phyloP scores from a whole-genome alignment of 208 protist species.

The Crithidia mellificae region DNA sequence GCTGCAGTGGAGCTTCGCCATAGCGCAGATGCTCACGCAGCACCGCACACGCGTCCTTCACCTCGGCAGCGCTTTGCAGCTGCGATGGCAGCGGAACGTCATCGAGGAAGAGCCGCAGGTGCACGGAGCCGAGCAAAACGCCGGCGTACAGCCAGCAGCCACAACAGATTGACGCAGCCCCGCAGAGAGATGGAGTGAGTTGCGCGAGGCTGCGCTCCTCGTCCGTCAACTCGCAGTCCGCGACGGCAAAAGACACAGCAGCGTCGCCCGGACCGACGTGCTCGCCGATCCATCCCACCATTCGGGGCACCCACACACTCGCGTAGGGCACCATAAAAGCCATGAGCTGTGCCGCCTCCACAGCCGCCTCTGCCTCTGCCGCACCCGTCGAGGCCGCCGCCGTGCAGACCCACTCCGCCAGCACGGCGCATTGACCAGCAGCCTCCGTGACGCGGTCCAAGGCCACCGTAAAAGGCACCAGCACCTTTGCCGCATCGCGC shows the following conservation, averaged over 20 bases:
- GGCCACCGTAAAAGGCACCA: conserved; percentile 39
- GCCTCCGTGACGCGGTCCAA: conserved; percentile 15
- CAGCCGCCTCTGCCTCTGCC: background rate
- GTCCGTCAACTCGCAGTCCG: conserved; percentile 6
- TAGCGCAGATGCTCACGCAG: conserved; percentile 3
- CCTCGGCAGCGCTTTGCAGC: conserved; percentile 6
- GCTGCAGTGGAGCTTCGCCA: background rate
- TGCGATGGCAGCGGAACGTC: conserved; percentile 12
- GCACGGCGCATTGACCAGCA: conserved; percentile 1
- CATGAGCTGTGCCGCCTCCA: conserved; percentile 6
- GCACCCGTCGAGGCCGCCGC: background rate
- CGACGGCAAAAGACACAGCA: conserved; percentile 11
- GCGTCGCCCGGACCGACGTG: conserved; percentile 3
- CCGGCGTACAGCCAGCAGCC: conserved; percentile 34
- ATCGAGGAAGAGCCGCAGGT: conserved; percentile 23
- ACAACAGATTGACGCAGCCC: conserved; percentile 15
- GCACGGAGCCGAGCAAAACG: conserved; percentile 18
- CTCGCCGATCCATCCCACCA: conserved; percentile 27
- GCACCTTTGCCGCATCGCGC: conserved; percentile 50
- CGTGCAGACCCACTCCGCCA: conserved; percentile 1
- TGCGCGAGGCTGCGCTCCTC: conserved; percentile 8
- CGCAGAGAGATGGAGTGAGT: background rate
- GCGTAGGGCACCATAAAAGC: conserved; percentile 23
- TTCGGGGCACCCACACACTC: conserved; percentile 31
- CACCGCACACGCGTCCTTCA: conserved; percentile 7